Evolutionary conservation across 2,329 filamentous ascomycete species (phyloP), one percentile per base, ranked within the genome.

Genomic region (Alternaria gansuensis): DNA sequence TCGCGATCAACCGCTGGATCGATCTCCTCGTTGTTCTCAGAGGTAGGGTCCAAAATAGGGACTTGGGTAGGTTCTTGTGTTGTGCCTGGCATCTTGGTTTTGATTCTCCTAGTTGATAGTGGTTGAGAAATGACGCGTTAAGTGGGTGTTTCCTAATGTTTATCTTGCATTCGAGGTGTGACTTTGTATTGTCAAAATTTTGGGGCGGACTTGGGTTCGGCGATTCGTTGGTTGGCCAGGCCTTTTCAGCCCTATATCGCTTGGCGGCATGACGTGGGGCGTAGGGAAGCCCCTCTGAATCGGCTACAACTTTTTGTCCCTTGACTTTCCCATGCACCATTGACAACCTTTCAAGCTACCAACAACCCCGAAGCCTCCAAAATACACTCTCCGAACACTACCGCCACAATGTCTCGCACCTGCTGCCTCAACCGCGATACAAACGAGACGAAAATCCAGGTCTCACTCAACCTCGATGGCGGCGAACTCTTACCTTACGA

Each of bases 381-480:
- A 33, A 4, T 5, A 34, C 21, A 46, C 13, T 13, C 17, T 9
- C 37, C 21, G 23, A 9, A 44, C n/a, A 56, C 39, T 24, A 56
- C 49, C 49, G 56, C 62, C 58, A 72, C 59, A 28, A 76, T 74
- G 70, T 68, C 78, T 55, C 90, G 94, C 75, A 92, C 89, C 78
- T 88, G 92, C 50, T 87, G 89, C 54, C 82, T 98, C 70, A 88
- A 90, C 65, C 92, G 95, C 77, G 90, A 94, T 80, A 99, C 95
- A 74, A 98, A 98, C 82, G 95, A 99, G 83, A 99, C 95, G 76
- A 97, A 96, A 78, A 96, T 99, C 79, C 89, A 95, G 76, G 85
- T 98, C 64, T 91, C 92, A 37, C 85, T 99, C 70, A 97, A 95
- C 81, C 86, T 99, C 62, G 95, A 99, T 80, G 95, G 95, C 76